These are phyloP conservation scores for Ascochyta rabiei DNA, from an alignment of 2,329 filamentous ascomycete genomes.

Conservation along the genomic window DNA sequence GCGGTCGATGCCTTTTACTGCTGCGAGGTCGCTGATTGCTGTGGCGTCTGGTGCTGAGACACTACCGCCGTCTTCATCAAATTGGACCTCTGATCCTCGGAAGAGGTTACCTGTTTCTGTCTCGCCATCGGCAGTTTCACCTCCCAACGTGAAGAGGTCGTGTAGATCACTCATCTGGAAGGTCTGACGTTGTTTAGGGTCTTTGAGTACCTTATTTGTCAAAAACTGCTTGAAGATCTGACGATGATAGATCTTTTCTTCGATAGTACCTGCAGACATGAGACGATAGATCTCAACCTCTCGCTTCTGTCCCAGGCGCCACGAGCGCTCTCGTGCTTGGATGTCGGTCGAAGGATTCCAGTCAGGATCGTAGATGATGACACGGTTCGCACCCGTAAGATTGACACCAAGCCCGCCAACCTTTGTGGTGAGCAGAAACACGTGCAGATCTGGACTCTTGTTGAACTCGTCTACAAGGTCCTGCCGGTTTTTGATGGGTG, in stretches of 20 bases:
- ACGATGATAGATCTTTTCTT: slow-evolving; percentile 98
- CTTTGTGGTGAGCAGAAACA: slow-evolving; percentile 94
- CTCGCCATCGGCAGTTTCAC: slow-evolving; percentile 65
- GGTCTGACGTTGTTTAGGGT: slow-evolving; percentile 89
- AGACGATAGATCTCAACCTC: slow-evolving; percentile 95
- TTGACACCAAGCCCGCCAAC: slow-evolving; percentile 95
- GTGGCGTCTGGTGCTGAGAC: slow-evolving; percentile 29
- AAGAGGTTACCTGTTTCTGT: slow-evolving; percentile 89
- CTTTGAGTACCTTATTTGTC: slow-evolving; percentile 92
- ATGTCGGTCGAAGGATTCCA: slow-evolving; percentile 98
- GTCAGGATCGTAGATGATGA: slow-evolving; percentile 98
- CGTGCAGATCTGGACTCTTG: slow-evolving; percentile 74
- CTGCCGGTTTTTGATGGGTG: slow-evolving; percentile 86
- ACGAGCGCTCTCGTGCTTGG: slow-evolving; percentile 92
- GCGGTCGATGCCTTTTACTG: slow-evolving; percentile 52
- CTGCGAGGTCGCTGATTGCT: slow-evolving; percentile 35
- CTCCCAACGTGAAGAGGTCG: slow-evolving; percentile 83
- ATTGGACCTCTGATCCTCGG: slow-evolving; percentile 80
- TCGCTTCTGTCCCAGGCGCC: slow-evolving; percentile 92
- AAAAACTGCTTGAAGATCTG: slow-evolving; percentile 99
- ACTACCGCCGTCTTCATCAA: slow-evolving; percentile 46
- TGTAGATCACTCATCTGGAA: slow-evolving; percentile 91
- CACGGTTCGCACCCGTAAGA: slow-evolving; percentile 89
- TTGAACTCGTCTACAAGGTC: slow-evolving; percentile 93
- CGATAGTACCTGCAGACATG: slow-evolving; percentile 98